A percentile compares a stretch with the other conserved stretches of the same genome.
Conservation (phyloP, 2,329 filamentous ascomycete genomes). For the Phyllosticta ampelicida region DNA sequence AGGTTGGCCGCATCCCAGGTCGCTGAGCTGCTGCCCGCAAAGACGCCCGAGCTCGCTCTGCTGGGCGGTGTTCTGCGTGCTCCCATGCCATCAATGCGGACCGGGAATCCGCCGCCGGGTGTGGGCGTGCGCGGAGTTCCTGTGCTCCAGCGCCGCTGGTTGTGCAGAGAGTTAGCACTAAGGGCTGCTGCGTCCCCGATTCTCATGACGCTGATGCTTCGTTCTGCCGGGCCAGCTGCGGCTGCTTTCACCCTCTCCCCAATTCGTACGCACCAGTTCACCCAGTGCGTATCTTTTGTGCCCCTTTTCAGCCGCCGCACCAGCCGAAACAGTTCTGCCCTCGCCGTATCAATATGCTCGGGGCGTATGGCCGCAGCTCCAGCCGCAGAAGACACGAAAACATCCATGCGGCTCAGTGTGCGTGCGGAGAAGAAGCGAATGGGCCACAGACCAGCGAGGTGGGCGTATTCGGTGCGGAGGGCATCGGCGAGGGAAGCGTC, state of each 20-base stretch:
- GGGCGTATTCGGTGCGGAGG: slow-evolving; percentile 6
- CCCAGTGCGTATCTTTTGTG: neutral
- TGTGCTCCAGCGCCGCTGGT: neutral
- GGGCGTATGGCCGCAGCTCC: neutral
- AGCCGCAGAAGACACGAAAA: neutral
- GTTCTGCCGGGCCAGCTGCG: neutral
- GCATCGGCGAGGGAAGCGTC: slow-evolving; percentile 4
- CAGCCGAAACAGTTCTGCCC: neutral
- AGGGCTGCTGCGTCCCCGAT: neutral
- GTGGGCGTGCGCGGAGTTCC: neutral
- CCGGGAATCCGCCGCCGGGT: neutral
- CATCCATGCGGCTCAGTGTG: slow-evolving; percentile 2
- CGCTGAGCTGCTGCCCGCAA: neutral
- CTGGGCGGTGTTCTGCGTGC: neutral
- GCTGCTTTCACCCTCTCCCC: neutral
- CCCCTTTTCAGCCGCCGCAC: neutral
- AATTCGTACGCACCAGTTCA: neutral
- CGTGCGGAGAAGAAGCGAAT: slow-evolving; percentile 10
- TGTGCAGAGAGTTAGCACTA: neutral
- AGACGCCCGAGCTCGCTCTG: neutral
- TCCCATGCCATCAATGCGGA: neutral
- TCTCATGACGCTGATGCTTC: neutral
- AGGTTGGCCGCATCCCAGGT: neutral
- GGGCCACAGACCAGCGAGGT: slow-evolving; percentile 5
- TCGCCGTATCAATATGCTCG: neutral